Evolutionary conservation across 331 rosid species (phyloP), one percentile per base, ranked within the genome.

Genomic region (Stylosanthes scabra): DNA sequence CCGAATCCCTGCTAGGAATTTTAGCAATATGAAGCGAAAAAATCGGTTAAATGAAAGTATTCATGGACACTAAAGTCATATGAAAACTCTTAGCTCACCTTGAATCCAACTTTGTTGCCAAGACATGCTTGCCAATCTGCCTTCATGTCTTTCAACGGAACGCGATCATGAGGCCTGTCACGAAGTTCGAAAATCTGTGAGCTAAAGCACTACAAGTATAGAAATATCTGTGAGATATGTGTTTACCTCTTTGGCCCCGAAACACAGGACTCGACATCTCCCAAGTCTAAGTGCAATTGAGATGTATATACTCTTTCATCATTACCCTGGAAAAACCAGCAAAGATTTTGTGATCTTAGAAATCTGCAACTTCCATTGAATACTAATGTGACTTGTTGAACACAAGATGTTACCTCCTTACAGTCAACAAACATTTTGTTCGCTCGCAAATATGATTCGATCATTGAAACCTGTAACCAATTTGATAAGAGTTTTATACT

Each of bases 161-260:
- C 74, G 10, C 63, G 74, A 66, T 78, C 83, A 27, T 58, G 70
- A 39, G 83, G 83, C 74, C 83, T 78, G n/a, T 20, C 31, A 63
- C 8, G 50, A 57, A 46, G 72, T 58, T 10, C 20, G 34, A 16
- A 41, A 52, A 8, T 56, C 52, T 40, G 63, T 16, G 28, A n/a
- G 16, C 25, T 5, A 52, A 27, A 46, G 28, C 20, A 59, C 46
- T 57, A 40, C 11, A 60, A 11, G 49, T 64, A 13, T 28, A 39
- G 9, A 71, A 46, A 45, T 29, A 59, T 6, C 20, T 20, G 41
- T 56, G 54, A n/a, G 55, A 2, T 70, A 56, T 49, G 4, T 46
- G 2, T 46, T 9, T 42, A 58, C 90, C 90, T 85, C 85, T 86
- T 88, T 44, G 93, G 93, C 28, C 93, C 88, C 37, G 93, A 88